A percentile compares a stretch with the other conserved stretches of the same genome.
These are phyloP conservation scores for Teunomyces funiuensis DNA, from an alignment of 805 yeast genomes.

Conservation along the genomic window DNA sequence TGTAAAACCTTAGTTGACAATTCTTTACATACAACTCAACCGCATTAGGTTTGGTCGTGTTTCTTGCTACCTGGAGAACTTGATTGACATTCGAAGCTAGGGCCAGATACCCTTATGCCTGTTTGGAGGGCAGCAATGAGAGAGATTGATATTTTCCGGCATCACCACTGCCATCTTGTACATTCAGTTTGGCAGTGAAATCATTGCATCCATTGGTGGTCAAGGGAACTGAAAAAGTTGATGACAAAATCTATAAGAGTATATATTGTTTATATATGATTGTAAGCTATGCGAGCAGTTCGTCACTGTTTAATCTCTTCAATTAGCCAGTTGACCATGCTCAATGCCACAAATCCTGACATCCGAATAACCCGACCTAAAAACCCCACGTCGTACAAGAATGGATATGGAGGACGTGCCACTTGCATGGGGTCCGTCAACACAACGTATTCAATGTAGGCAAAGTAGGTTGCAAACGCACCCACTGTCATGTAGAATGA, in stretches of 20 bases:
- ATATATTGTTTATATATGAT: too few species aligned
- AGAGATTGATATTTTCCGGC: conserved; percentile 48
- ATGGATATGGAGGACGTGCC: conserved; percentile 20
- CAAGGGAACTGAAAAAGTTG: conserved; percentile 8
- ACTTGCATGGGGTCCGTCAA: conserved; percentile 5
- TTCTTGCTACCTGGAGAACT: conserved; percentile 43
- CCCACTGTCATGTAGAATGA: conserved; percentile 3
- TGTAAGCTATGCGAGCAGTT: too few species aligned
- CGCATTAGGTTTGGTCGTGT: conserved; percentile 41
- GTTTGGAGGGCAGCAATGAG: conserved; percentile 49
- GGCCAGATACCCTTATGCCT: conserved; percentile 66
- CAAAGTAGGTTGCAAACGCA: conserved; percentile 15
- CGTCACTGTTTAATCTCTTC: not conserved
- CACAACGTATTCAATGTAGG: conserved; percentile 14
- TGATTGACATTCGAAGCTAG: conserved; percentile 48
- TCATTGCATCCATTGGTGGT: conserved; percentile 22
- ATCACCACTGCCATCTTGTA: conserved; percentile 39
- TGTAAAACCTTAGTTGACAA: too few species aligned
- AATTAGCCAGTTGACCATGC: conserved; percentile 7
- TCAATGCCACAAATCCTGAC: conserved; percentile 5
- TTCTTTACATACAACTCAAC: too few species aligned
- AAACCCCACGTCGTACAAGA: conserved; percentile 14
- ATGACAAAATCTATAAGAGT: conserved; percentile 6
- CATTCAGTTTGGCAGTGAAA: conserved; percentile 29
- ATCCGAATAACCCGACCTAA: too few species aligned